Percentiles rank a stretch among this genome's conserved stretches.
phyloP scores from a whole-genome alignment of 108 stramenopile genomes.

The Aurantiochytrium sp. region DNA sequence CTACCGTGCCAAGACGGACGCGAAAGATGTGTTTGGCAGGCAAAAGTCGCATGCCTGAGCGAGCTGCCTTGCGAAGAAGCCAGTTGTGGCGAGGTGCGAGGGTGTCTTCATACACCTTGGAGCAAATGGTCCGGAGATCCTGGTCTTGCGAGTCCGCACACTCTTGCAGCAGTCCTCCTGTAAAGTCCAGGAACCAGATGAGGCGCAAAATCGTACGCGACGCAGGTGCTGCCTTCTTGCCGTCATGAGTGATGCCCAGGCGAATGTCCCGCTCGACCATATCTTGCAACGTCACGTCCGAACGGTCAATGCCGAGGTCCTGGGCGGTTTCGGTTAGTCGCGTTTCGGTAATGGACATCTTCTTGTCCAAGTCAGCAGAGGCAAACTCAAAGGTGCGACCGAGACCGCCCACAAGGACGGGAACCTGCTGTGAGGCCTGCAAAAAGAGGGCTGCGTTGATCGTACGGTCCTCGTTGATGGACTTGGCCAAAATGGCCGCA shows the following conservation, averaged over 20 bases:
- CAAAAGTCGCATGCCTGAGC: neutral
- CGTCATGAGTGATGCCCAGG: neutral
- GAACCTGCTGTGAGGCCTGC: neutral
- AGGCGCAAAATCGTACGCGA: neutral
- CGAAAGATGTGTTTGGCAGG: neutral
- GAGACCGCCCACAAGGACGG: neutral
- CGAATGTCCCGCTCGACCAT: slow-evolving; percentile 8
- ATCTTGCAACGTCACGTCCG: neutral
- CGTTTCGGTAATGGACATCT: neutral
- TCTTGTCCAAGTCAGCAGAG: neutral
- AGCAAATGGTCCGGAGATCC: neutral
- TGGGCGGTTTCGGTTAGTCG: neutral
- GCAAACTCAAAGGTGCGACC: slow-evolving; percentile 10
- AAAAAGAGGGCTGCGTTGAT: neutral
- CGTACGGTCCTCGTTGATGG: neutral
- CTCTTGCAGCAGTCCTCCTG: neutral
- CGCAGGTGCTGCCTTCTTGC: neutral
- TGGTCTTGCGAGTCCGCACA: neutral
- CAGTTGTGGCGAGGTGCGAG: neutral
- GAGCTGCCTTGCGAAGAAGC: neutral
- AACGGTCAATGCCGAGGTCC: neutral
- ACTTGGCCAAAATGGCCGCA: neutral
- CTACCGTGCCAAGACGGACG: neutral
- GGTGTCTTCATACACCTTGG: neutral
- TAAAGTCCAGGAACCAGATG: slow-evolving; percentile 14